Evolutionary conservation across 148 eudicot species (phyloP), one percentile per base, ranked within the genome.

Genomic region (Diospyros kaki): DNA sequence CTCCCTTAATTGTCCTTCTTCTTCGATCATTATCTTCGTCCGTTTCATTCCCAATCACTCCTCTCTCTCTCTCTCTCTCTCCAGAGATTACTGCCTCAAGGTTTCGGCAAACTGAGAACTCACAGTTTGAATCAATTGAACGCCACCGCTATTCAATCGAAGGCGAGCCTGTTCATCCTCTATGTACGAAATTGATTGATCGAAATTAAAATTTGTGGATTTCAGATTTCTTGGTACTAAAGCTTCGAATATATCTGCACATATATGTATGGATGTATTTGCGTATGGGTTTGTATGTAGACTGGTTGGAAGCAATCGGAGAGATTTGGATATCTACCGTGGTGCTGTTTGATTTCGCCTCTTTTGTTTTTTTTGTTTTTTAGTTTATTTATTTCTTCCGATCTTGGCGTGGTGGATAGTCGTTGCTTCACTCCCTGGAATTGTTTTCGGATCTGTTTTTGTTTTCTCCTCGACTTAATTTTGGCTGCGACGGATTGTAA

Each of bases 161-260:
- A 68, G 84, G 84, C 58, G 69, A 56, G 60, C 15, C 12, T 66
- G 10, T 15, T 66, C 41, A 17, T 61, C n/a, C 44, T 15, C 7
- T 4, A 41, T 61, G 1, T 48, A 28, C 28, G 43, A 18, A 46
- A 6, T 44, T 1, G 42, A 43, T 6, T n/a, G 65, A 6, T 44
- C n/a, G 53, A 13, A 17, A 44, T 65, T 72, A 42, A 13, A 18
- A 58, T 18, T 43, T 3, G 75, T 44, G 42, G 69, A 72, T 81
- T 65, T 76, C 65, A 61, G 64, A 73, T 81, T 81, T 58, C 80
- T 81, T 81, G 9, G 12, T 15, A 52, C 58, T 2, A 2, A 77
- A 67, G 80, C 68, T 76, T 68, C 41, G 77, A 45, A 70, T 81
- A 42, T 60, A n/a, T 58, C 54, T 70, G 12, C 55, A 28, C 28